Percentiles rank a stretch among this genome's conserved stretches.
Evolutionary conservation across 768 basidiomycete species (phyloP).

Genomic region (Ramaria sp.): DNA sequence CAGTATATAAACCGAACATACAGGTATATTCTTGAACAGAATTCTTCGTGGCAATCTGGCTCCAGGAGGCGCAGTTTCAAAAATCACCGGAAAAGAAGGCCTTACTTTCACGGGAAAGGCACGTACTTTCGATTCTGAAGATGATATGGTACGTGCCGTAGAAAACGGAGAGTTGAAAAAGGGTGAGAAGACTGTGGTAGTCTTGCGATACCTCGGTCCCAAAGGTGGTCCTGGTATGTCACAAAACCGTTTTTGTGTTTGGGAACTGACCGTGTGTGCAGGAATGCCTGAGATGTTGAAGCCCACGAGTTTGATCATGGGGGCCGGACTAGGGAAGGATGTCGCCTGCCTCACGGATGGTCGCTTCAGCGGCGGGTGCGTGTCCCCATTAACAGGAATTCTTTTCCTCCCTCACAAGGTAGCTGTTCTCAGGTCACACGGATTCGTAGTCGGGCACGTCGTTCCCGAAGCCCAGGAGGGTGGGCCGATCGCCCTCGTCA

Average conservation of each 20-base stretch:
- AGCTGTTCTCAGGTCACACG: slow-evolving; percentile 63
- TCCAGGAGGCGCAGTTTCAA: slow-evolving; percentile 91
- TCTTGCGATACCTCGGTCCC: slow-evolving; percentile 92
- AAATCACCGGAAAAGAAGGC: slow-evolving; percentile 95
- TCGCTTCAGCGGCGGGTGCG: slow-evolving; percentile 94
- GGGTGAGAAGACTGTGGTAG: slow-evolving; percentile 94
- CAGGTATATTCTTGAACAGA: slow-evolving; percentile 27
- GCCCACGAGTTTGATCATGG: slow-evolving; percentile 97
- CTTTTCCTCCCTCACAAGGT: slow-evolving; percentile 13
- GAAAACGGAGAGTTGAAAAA: slow-evolving; percentile 82
- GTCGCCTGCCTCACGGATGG: slow-evolving; percentile 98
- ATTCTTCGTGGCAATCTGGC: slow-evolving; percentile 89
- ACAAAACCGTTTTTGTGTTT: background rate
- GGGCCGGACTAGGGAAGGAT: slow-evolving; percentile 90
- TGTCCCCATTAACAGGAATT: slow-evolving; percentile 11
- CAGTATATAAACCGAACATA: background rate
- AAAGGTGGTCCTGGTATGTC: slow-evolving; percentile 86
- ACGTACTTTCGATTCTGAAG: slow-evolving; percentile 85
- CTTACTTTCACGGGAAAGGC: slow-evolving; percentile 85
- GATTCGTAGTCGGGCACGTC: slow-evolving; percentile 95
- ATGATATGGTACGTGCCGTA: slow-evolving; percentile 78
- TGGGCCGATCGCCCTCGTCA: slow-evolving; percentile 84
- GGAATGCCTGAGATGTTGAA: slow-evolving; percentile 99
- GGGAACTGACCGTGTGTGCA: slow-evolving; percentile 18
- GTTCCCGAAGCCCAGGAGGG: slow-evolving; percentile 94